These are phyloP conservation scores for Pharnaceum exiguum DNA, from an alignment of 148 eudicot genomes.

Conservation along the genomic window DNA sequence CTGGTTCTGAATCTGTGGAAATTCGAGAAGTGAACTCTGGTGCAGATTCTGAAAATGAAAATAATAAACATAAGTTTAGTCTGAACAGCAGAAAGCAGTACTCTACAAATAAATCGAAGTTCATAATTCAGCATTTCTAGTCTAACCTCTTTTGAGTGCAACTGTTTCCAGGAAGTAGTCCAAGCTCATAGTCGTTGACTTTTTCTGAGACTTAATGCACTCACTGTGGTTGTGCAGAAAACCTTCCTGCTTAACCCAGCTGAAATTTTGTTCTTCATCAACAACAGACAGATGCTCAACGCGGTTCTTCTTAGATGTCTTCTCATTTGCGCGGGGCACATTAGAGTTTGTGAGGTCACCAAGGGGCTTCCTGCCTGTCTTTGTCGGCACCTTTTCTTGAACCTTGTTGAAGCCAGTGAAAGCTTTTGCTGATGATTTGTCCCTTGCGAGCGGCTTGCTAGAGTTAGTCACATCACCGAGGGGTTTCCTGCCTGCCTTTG, in stretches of 20 bases:
- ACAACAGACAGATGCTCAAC: slow-evolving; percentile 9
- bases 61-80: not conserved
- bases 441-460: slow-evolving; percentile 10
- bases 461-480: slow-evolving; percentile 24
- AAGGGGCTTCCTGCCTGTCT: slow-evolving; percentile 18
- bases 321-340: slow-evolving; percentile 9
- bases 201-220: slow-evolving; percentile 10
- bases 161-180: slow-evolving; percentile 25
- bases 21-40: not conserved
- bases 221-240: slow-evolving; percentile 19
- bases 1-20: not conserved
- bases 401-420: slow-evolving; percentile 8
- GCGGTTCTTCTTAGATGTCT: slow-evolving; percentile 13
- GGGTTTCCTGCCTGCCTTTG: slow-evolving; percentile 11
- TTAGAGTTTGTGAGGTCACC: slow-evolving; percentile 21
- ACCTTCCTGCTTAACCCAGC: slow-evolving; percentile 13
- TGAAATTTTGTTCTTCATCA: not conserved
- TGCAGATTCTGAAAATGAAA: slow-evolving; percentile 13
- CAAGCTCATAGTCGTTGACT: slow-evolving; percentile 11
- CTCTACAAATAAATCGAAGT: not conserved
- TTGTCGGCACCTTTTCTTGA: slow-evolving; percentile 13
- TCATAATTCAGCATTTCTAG: not conserved
- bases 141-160: slow-evolving; percentile 18
- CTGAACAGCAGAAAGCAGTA: not conserved
- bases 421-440: not conserved